Evolutionary conservation across 768 basidiomycete species (phyloP).

Genomic region (Rhizopogon salebrosus): DNA sequence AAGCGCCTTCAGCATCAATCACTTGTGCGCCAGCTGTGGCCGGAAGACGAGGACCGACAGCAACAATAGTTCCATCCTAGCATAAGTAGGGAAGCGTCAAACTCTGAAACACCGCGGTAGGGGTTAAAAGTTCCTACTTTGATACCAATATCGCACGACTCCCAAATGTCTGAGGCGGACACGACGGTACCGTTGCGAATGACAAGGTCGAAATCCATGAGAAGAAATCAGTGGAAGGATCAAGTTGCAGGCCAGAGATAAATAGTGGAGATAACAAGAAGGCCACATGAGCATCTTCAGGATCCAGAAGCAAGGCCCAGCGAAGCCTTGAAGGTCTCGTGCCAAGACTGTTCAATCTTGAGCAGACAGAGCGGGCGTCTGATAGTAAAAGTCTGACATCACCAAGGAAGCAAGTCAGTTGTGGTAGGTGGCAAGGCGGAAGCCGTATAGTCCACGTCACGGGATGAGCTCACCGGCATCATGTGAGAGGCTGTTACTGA

Average conservation of each 20-base stretch:
- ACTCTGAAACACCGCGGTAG: neutral
- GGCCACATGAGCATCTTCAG: neutral
- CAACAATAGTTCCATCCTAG: slow-evolving; percentile 24
- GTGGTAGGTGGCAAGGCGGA: too few relatives aligned
- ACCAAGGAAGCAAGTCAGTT: too few relatives aligned
- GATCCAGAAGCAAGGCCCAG: neutral
- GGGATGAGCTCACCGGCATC: neutral
- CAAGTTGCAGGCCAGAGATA: neutral
- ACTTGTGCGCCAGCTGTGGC: slow-evolving; percentile 15
- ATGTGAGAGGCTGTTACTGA: neutral
- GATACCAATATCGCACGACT: slow-evolving; percentile 24
- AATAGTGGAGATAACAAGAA: slow-evolving; percentile 2
- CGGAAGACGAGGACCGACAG: slow-evolving; percentile 15
- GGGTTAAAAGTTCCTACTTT: slow-evolving; percentile 8
- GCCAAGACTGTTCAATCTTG: neutral
- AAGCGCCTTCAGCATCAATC: slow-evolving; percentile 32
- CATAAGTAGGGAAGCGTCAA: neutral
- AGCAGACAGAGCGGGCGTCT: neutral
- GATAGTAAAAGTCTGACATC: too few relatives aligned
- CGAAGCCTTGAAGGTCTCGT: too few relatives aligned
- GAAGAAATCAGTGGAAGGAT: neutral
- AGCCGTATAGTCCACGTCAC: neutral
- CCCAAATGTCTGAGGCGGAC: slow-evolving; percentile 12
- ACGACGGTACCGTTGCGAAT: slow-evolving; percentile 13
- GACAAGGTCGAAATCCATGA: slow-evolving; percentile 11